Percentiles rank a stretch among this genome's conserved stretches.
phyloP scores from a whole-genome alignment of 352 stramenopile species.

The Peronospora destructor region DNA sequence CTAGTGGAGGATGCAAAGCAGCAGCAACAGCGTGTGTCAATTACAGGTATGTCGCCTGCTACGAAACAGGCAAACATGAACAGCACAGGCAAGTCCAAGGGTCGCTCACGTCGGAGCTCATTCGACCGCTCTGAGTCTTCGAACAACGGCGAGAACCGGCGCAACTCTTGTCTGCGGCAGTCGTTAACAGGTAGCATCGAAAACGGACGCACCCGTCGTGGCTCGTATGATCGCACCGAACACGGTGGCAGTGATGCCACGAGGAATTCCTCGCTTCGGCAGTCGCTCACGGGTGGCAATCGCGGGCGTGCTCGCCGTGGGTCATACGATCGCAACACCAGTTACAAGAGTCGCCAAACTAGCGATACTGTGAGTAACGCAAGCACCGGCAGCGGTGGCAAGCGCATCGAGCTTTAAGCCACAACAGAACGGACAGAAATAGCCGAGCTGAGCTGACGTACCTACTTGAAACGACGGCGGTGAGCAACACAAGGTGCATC shows the following conservation, averaged over 20 bases:
- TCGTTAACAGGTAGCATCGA: constrained; percentile 30
- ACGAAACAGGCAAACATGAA: constrained; percentile 24
- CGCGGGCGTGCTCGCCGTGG: constrained; percentile 46
- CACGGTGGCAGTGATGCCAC: constrained; percentile 22
- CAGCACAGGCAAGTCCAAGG: constrained; percentile 29
- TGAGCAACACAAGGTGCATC: constrained; percentile 24
- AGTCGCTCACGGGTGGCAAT: constrained; percentile 34
- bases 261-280: constrained; percentile 33
- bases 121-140: constrained; percentile 43
- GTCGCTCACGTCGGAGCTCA: constrained; percentile 41
- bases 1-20: constrained; percentile 59
- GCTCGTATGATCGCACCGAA: constrained; percentile 50
- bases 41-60: constrained; percentile 29
- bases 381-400: constrained; percentile 49
- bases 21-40: constrained; percentile 46
- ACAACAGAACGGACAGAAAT: constrained; percentile 13
- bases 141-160: constrained; percentile 30
- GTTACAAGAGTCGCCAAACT: constrained; percentile 32
- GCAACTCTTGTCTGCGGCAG: constrained; percentile 29
- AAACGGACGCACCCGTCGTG: constrained; percentile 28
- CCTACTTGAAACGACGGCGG: constrained; percentile 12
- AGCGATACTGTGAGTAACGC: constrained; percentile 50
- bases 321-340: constrained; percentile 52
- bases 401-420: constrained; percentile 66
- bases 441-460: constrained; percentile 20